Conservation (phyloP, 2,329 filamentous ascomycete species). For the Fusarium sp. region DNA sequence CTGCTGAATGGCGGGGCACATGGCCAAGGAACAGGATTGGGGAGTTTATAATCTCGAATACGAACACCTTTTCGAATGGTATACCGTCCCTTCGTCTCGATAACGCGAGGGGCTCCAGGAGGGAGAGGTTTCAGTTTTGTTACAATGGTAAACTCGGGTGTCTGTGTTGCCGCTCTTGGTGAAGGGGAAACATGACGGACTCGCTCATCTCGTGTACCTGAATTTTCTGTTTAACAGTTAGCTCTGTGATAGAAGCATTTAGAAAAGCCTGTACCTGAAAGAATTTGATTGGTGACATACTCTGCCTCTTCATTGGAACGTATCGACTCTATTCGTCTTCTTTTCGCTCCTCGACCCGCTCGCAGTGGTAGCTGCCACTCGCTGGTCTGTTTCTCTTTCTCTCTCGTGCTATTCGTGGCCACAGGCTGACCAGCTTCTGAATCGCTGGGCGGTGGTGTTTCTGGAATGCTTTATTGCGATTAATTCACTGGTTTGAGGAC, state of each 20-base stretch:
- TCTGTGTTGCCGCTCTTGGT: background rate
- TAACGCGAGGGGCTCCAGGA: slow-evolving; percentile 44
- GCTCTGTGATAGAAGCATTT: background rate
- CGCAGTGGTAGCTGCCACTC: background rate
- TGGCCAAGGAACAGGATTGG: slow-evolving; percentile 4
- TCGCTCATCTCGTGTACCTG: background rate
- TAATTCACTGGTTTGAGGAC: background rate
- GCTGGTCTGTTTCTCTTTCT: background rate
- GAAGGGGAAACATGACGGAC: background rate
- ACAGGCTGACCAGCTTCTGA: background rate
- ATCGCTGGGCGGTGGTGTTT: slow-evolving; percentile 28
- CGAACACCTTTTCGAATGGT: slow-evolving; percentile 50
- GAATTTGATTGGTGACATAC: background rate
- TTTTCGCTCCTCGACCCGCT: slow-evolving; percentile 10
- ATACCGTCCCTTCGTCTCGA: slow-evolving; percentile 49
- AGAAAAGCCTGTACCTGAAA: slow-evolving; percentile 1
- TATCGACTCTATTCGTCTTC: slow-evolving; percentile 40
- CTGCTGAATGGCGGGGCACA: slow-evolving; percentile 14
- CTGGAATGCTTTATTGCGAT: slow-evolving; percentile 36
- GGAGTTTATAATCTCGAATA: slow-evolving; percentile 51
- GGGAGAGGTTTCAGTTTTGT: slow-evolving; percentile 48
- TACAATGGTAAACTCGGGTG: no score
- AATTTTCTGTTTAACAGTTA: slow-evolving; percentile 2
- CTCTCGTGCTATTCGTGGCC: background rate
- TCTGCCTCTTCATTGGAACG: slow-evolving; percentile 15